Evolutionary conservation across 257 asterid genomes (phyloP).

Genomic region (Fraxinus anomala): DNA sequence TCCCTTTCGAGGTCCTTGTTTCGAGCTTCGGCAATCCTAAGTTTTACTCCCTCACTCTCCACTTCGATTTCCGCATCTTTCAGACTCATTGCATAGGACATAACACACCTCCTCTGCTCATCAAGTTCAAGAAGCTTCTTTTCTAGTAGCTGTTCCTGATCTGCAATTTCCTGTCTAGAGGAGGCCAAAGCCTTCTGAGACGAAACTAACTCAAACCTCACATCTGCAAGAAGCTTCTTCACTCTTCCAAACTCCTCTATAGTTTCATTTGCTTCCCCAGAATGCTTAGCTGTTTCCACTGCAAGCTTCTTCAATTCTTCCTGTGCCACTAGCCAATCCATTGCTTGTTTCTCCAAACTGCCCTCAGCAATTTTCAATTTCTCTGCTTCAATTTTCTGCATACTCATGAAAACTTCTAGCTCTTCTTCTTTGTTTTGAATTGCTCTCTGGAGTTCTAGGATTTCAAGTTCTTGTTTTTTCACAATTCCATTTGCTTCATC

Average conservation of each 20-base stretch:
- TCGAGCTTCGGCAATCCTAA: constrained; percentile 63
- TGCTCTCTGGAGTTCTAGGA: constrained; percentile 52
- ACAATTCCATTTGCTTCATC: constrained; percentile 62
- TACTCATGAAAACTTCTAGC: constrained; percentile 37
- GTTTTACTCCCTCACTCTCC: constrained; percentile 64
- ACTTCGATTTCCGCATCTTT: constrained; percentile 69
- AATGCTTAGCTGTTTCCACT: constrained; percentile 54
- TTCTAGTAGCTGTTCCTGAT: constrained; percentile 60
- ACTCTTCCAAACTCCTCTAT: constrained; percentile 67
- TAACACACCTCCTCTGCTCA: constrained; percentile 53
- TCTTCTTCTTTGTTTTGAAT: constrained; percentile 66
- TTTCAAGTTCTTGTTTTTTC: constrained; percentile 68
- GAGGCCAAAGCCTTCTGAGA: constrained; percentile 66
- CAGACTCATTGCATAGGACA: constrained; percentile 57
- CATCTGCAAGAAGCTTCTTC: constrained; percentile 64
- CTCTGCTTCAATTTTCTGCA: constrained; percentile 56
- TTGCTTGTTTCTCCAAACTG: constrained; percentile 69
- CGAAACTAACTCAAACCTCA: constrained; percentile 68
- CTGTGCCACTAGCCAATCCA: constrained; percentile 72
- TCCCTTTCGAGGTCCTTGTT: constrained; percentile 66
- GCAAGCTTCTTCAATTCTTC: constrained; percentile 66
- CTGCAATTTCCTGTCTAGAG: constrained; percentile 55
- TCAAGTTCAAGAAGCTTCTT: constrained; percentile 61
- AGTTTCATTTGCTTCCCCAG: constrained; percentile 55
- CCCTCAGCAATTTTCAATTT: constrained; percentile 54